phyloP scores from a whole-genome alignment of 345 rosid species.

The Ceriops decandra region DNA sequence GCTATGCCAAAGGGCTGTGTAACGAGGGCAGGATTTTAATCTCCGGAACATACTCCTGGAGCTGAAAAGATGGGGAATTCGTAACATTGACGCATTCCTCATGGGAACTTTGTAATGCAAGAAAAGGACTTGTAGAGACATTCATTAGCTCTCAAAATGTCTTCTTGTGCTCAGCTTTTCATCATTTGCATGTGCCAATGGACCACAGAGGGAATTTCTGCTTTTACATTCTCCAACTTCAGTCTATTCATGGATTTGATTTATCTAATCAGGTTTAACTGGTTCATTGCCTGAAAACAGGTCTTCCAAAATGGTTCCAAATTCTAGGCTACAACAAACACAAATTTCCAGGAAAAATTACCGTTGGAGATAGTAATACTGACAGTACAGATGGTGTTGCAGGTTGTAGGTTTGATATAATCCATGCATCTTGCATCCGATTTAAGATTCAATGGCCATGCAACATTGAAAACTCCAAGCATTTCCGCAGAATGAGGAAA shows the following conservation, averaged over 20 bases:
- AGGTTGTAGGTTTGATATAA: background rate
- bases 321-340: too few species aligned
- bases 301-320: too few species aligned
- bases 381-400: background rate
- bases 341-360: too few species aligned
- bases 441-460: background rate
- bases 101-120: conserved; percentile 6
- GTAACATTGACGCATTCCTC: conserved; percentile 25
- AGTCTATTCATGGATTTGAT: background rate
- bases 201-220: conserved; percentile 14
- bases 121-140: conserved; percentile 5
- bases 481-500: background rate
- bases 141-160: conserved; percentile 46
- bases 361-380: background rate
- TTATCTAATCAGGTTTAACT: background rate
- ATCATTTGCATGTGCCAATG: conserved; percentile 23
- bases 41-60: background rate
- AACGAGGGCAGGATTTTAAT: background rate
- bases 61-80: conserved; percentile 34
- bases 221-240: background rate
- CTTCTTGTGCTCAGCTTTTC: conserved; percentile 23
- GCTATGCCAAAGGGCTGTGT: too few species aligned
- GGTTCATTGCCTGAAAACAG: too few species aligned
- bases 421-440: background rate
- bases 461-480: too few species aligned